phyloP scores from a whole-genome alignment of 345 rosid species.

The Physaria fendleri region DNA sequence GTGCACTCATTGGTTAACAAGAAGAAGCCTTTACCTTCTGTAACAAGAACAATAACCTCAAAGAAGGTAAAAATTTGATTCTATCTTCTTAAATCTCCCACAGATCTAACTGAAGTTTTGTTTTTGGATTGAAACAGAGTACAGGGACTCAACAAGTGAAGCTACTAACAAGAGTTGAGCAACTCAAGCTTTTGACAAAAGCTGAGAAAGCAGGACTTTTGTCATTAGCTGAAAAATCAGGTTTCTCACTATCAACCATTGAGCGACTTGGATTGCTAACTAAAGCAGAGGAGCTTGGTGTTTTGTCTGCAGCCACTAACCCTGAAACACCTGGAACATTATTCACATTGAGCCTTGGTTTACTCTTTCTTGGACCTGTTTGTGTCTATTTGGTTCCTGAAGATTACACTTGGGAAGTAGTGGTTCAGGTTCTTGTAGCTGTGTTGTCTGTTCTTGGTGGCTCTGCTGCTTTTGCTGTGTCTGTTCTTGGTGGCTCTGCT shows the following conservation, averaged over 20 bases:
- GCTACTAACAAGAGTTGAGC: conserved; percentile 88
- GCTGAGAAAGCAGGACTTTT: conserved; percentile 89
- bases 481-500: conserved; percentile 75
- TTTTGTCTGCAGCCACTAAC: conserved; percentile 82
- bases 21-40: conserved; percentile 54
- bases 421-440: conserved; percentile 52
- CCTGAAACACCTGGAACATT: conserved; percentile 66
- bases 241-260: conserved; percentile 74
- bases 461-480: conserved; percentile 82
- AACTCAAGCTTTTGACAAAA: conserved; percentile 76
- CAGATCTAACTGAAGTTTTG: background rate
- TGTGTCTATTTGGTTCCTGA: conserved; percentile 80
- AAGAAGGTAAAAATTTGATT: conserved; percentile 37
- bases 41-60: conserved; percentile 46
- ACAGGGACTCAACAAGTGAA: conserved; percentile 41
- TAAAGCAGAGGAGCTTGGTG: conserved; percentile 84
- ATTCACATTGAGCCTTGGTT: conserved; percentile 51
- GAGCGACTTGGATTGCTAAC: conserved; percentile 92
- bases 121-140: background rate
- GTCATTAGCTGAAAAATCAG: conserved; percentile 82
- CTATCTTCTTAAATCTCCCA: background rate
- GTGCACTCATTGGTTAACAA: conserved; percentile 65
- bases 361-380: conserved; percentile 76
- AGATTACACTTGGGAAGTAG: conserved; percentile 62
- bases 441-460: conserved; percentile 58